Percentiles rank a stretch among this genome's conserved stretches.
These are phyloP conservation scores for Vararia minispora DNA, from an alignment of 768 basidiomycete species.

Conservation along the genomic window DNA sequence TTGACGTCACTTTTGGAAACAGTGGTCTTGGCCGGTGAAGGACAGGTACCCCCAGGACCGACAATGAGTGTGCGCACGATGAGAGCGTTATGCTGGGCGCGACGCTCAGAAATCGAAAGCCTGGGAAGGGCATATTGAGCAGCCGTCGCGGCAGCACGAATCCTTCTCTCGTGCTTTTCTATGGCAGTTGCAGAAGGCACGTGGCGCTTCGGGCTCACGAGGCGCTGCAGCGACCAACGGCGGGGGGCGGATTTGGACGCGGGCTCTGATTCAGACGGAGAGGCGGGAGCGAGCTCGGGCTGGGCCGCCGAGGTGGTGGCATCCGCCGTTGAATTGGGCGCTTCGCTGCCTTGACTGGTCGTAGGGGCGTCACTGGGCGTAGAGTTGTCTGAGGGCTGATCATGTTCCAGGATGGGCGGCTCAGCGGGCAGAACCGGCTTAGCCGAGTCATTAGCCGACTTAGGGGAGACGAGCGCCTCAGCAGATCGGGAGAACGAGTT, in stretches of 20 bases:
- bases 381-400: no score
- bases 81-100: constrained; percentile 52
- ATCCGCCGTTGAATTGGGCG: not conserved
- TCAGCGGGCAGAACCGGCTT: no score
- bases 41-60: constrained; percentile 24
- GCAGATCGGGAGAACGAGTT: no score
- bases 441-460: no score
- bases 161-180: not conserved
- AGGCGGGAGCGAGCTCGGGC: not conserved
- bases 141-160: not conserved
- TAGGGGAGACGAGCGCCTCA: no score
- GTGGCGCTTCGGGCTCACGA: constrained; percentile 1
- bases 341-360: not conserved
- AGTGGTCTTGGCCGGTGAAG: constrained; percentile 23
- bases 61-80: constrained; percentile 59
- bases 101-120: constrained; percentile 44
- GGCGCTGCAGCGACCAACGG: constrained; percentile 6
- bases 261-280: not conserved
- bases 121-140: constrained; percentile 9
- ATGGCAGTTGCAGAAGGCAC: not conserved
- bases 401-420: no score
- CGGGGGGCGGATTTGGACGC: not conserved
- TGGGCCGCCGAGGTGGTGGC: not conserved
- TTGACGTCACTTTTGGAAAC: constrained; percentile 41
- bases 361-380: not conserved